These are phyloP conservation scores for Ormosia emarginata DNA, from an alignment of 306 rosid species.

Conservation along the genomic window DNA sequence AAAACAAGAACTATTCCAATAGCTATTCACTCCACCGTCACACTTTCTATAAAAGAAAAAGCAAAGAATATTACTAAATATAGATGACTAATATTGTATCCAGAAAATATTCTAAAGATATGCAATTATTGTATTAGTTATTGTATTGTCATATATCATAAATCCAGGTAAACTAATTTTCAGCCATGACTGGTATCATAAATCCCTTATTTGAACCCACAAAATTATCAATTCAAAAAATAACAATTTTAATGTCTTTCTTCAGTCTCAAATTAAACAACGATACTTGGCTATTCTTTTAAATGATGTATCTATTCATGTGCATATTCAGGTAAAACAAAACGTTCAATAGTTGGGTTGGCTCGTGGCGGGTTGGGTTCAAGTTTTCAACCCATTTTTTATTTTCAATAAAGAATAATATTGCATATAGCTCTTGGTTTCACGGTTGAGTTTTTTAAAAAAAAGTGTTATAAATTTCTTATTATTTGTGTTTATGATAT, in stretches of 20 bases:
- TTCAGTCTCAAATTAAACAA: slow-evolving; percentile 1
- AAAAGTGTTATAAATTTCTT: too few relatives aligned
- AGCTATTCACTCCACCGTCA: background rate
- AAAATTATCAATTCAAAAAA: background rate
- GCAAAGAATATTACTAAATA: background rate
- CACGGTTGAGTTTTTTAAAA: too few relatives aligned
- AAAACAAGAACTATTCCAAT: background rate
- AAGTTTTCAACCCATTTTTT: too few relatives aligned
- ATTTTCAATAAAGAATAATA: too few relatives aligned
- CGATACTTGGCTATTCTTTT: background rate
- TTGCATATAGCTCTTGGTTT: too few relatives aligned
- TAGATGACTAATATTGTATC: background rate
- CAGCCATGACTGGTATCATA: background rate
- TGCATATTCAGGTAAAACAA: too few relatives aligned
- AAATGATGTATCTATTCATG: background rate
- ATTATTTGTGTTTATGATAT: too few relatives aligned
- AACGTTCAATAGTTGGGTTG: too few relatives aligned
- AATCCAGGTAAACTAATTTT: background rate
- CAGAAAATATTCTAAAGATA: background rate
- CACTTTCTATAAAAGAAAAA: background rate
- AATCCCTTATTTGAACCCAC: background rate
- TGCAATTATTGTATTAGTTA: background rate
- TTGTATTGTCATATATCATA: background rate
- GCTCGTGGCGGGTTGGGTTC: too few relatives aligned
- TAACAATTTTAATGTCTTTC: background rate